phyloP scores from a whole-genome alignment of 805 yeast genomes.

The Kluyveromyces wickerhamii region DNA sequence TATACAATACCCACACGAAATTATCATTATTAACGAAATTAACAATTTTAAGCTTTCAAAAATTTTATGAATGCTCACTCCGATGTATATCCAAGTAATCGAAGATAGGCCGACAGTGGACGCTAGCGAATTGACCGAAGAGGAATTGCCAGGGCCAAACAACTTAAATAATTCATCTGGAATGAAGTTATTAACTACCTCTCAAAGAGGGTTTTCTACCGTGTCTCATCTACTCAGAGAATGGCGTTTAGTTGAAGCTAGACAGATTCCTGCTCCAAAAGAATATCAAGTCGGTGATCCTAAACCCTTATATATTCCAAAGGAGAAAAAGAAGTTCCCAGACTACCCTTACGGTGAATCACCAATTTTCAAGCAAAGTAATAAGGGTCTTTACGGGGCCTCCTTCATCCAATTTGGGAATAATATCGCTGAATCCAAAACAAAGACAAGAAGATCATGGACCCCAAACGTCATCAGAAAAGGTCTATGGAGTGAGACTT shows the following conservation, averaged over 20 bases:
- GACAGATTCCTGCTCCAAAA: conserved; percentile 38
- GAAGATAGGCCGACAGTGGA: too few species aligned
- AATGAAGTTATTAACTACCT: conserved; percentile 7
- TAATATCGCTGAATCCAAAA: conserved; percentile 64
- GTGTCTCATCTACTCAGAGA: conserved; percentile 17
- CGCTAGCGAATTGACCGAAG: too few species aligned
- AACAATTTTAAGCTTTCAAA: too few species aligned
- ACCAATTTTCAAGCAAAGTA: conserved; percentile 68
- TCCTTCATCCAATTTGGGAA: conserved; percentile 70
- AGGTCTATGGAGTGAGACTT: conserved; percentile 75
- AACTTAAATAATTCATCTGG: background rate
- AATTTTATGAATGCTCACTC: too few species aligned
- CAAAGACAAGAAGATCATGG: conserved; percentile 72
- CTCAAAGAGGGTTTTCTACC: conserved; percentile 18
- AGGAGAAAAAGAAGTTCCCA: conserved; percentile 41
- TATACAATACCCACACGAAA: too few species aligned
- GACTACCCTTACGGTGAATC: conserved; percentile 77
- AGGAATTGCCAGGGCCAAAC: too few species aligned
- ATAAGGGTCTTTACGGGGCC: conserved; percentile 88
- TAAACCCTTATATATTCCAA: conserved; percentile 41
- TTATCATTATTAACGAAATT: too few species aligned
- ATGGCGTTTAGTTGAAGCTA: conserved; percentile 40
- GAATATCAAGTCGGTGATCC: conserved; percentile 47
- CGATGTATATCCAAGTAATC: too few species aligned
- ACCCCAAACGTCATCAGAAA: conserved; percentile 73